Conservation (phyloP, 495 filamentous ascomycete species). For the Talaromyces nanjingensis region DNA sequence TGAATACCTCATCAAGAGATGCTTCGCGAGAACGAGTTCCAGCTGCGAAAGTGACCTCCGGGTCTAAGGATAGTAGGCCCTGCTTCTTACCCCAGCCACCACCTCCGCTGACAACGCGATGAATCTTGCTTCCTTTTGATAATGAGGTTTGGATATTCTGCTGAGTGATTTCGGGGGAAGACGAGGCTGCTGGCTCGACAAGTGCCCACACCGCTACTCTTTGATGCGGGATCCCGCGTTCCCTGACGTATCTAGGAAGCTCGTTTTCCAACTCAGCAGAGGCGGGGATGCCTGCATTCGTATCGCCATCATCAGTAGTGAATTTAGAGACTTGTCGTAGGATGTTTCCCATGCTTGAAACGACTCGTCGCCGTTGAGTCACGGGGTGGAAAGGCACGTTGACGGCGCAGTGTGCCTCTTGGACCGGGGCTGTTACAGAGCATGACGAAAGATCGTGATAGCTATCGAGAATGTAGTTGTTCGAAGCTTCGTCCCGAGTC, state of each 20-base stretch:
- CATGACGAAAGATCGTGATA: slow-evolving; percentile 28
- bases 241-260: slow-evolving; percentile 53
- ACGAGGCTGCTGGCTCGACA: slow-evolving; percentile 31
- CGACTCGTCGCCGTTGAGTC: slow-evolving; percentile 55
- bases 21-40: slow-evolving; percentile 4
- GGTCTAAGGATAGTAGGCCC: slow-evolving; percentile 76
- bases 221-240: slow-evolving; percentile 33
- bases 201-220: slow-evolving; percentile 72
- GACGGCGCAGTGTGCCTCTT: slow-evolving; percentile 18
- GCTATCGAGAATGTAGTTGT: slow-evolving; percentile 18
- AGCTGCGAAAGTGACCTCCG: slow-evolving; percentile 43
- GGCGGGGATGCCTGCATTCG: slow-evolving; percentile 51
- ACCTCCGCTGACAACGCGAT: slow-evolving; percentile 74
- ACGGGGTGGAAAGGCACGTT: slow-evolving; percentile 55
- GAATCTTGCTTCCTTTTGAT: slow-evolving; percentile 44
- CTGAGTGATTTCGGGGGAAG: slow-evolving; percentile 13
- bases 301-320: slow-evolving; percentile 23
- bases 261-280: slow-evolving; percentile 66
- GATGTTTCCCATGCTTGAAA: slow-evolving; percentile 74
- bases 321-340: slow-evolving; percentile 55
- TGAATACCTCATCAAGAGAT: not conserved
- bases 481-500: slow-evolving; percentile 22
- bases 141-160: slow-evolving; percentile 14
- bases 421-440: slow-evolving; percentile 16
- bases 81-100: slow-evolving; percentile 87